These are phyloP conservation scores for Pseudogymnoascus verrucosus DNA, from an alignment of 2,329 filamentous ascomycete species.

Conservation along the genomic window DNA sequence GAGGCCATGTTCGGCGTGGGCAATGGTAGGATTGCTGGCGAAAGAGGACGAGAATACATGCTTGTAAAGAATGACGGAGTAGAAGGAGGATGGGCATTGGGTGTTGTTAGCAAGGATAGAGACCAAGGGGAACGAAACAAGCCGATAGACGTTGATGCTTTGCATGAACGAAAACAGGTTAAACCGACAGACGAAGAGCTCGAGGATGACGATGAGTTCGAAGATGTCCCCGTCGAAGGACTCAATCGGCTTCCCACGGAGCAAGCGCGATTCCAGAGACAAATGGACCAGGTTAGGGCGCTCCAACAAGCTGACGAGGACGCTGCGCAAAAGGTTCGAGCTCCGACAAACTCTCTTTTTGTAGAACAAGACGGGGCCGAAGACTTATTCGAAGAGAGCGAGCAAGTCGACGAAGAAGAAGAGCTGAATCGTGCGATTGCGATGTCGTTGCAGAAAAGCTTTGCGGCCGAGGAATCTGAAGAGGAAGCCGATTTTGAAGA, in stretches of 20 bases:
- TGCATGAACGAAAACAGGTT: conserved; percentile 40
- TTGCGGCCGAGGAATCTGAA: conserved; percentile 32
- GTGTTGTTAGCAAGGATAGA: conserved; percentile 82
- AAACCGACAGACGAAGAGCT: conserved; percentile 50
- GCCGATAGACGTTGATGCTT: conserved; percentile 82
- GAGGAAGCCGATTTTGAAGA: conserved; percentile 42
- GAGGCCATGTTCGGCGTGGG: conserved; percentile 59
- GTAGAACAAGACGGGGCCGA: conserved; percentile 16
- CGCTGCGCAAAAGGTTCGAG: not conserved
- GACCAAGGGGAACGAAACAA: conserved; percentile 72
- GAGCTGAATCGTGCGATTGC: conserved; percentile 77
- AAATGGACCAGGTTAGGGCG: not conserved
- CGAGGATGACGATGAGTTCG: conserved; percentile 53
- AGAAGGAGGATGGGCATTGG: conserved; percentile 91
- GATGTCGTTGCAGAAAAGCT: conserved; percentile 67
- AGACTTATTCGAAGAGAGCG: conserved; percentile 18
- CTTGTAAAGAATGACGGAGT: conserved; percentile 91
- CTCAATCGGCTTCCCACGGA: conserved; percentile 28
- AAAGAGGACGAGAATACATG: conserved; percentile 89
- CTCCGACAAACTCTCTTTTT: conserved; percentile 23
- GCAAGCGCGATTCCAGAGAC: not conserved
- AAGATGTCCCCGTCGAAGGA: conserved; percentile 30
- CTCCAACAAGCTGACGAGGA: conserved; percentile 11
- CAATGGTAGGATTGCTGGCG: conserved; percentile 65
- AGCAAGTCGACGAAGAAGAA: conserved; percentile 63